Percentiles rank a stretch among this genome's conserved stretches.
Evolutionary conservation across 2,329 filamentous ascomycete species (phyloP).

Genomic region (Trichophyton rubrum): DNA sequence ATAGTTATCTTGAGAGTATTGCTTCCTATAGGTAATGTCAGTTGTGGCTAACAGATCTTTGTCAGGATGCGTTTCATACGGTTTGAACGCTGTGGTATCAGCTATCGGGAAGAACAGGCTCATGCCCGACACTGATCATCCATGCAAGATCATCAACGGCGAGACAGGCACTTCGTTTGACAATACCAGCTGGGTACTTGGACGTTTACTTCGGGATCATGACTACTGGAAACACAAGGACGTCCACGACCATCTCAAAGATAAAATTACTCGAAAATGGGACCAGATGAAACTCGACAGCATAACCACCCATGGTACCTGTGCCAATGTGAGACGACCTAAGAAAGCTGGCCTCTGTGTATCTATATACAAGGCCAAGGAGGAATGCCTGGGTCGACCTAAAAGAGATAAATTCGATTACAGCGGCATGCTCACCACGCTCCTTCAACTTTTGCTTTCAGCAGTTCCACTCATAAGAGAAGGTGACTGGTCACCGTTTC

Average conservation of each 20-base stretch:
- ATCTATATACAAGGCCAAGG: conserved; percentile 3
- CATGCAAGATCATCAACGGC: conserved; percentile 12
- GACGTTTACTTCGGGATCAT: conserved; percentile 32
- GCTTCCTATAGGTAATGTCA: not conserved
- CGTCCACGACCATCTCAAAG: not conserved
- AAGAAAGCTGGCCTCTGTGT: conserved; percentile 5
- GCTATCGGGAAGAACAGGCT: conserved; percentile 24
- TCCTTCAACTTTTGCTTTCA: conserved; percentile 24
- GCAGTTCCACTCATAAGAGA: conserved; percentile 22
- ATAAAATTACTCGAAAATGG: conserved; percentile 16
- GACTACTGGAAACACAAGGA: conserved; percentile 17
- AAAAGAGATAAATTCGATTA: conserved; percentile 18
- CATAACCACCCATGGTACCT: not conserved
- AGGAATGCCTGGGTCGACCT: not conserved
- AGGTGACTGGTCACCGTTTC: conserved; percentile 30
- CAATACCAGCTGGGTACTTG: conserved; percentile 35
- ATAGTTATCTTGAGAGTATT: not conserved
- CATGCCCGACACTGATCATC: conserved; percentile 26
- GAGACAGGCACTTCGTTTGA: conserved; percentile 25
- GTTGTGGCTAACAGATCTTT: not conserved
- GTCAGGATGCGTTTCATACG: conserved; percentile 27
- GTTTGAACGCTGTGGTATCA: conserved; percentile 20
- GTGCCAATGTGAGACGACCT: not conserved
- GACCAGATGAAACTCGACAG: conserved; percentile 3
- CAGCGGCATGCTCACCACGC: conserved; percentile 15